Percentiles rank a stretch among this genome's conserved stretches.
phyloP scores from a whole-genome alignment of 495 filamentous ascomycete genomes.

The Platismatia glauca region DNA sequence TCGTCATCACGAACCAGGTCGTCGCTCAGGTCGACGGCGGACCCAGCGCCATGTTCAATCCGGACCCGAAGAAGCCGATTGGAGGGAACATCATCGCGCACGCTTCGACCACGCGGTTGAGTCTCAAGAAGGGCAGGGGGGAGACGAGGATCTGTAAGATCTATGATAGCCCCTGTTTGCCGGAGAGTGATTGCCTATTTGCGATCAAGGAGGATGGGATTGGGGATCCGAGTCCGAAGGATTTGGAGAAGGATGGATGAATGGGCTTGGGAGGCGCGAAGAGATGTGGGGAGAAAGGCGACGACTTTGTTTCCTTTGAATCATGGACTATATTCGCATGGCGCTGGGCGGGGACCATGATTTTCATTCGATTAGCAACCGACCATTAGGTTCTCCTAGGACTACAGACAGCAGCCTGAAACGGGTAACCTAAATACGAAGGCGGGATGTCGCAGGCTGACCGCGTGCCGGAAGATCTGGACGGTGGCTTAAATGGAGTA shows the following conservation, averaged over 20 bases:
- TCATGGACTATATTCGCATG: neutral
- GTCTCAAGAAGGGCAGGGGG: conserved; percentile 86
- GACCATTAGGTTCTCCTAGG: neutral
- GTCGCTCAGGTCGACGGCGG: conserved; percentile 97
- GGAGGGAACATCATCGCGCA: conserved; percentile 98
- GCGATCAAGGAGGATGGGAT: conserved; percentile 97
- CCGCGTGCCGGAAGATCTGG: too few relatives aligned
- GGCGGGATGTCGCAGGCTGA: neutral
- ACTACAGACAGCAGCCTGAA: neutral
- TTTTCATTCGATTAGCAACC: neutral
- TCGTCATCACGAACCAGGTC: conserved; percentile 98
- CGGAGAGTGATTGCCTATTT: conserved; percentile 93
- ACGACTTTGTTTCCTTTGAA: neutral
- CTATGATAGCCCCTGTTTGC: conserved; percentile 94
- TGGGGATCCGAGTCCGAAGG: conserved; percentile 90
- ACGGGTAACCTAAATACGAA: neutral
- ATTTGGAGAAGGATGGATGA: conserved; percentile 66
- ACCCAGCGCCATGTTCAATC: conserved; percentile 94
- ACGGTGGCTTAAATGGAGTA: too few relatives aligned
- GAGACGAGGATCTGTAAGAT: conserved; percentile 98
- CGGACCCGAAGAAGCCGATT: conserved; percentile 97
- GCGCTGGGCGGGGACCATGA: conserved; percentile 1
- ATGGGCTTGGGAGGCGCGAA: neutral
- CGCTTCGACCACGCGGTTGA: conserved; percentile 82
- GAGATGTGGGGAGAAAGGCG: neutral